Evolutionary conservation across 2,329 filamentous ascomycete species (phyloP), one percentile per base, ranked within the genome.

Genomic region (Colletotrichum karsti): DNA sequence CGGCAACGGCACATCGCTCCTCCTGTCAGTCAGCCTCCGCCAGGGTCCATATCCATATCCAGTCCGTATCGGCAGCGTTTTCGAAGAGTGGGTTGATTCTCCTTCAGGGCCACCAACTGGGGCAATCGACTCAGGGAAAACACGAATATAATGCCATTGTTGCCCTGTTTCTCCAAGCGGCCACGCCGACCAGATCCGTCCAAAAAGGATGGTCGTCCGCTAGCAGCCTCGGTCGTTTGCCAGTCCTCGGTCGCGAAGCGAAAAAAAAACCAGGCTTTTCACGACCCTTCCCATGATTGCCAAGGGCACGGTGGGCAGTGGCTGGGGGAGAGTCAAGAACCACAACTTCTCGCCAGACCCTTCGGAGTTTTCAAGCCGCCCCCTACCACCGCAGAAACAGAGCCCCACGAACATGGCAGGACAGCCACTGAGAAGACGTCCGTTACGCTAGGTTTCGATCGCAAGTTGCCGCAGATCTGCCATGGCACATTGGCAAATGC

Each of bases 331-430:
- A 59, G 48, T 58, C 53, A 65, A 53, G 44, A 24, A 62, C 65
- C 64, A 58, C 60, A 51, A 53, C 64, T 58, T 59, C 64, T 64
- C 64, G 57, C 12, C 60, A 64, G 60, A 68, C 65, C 53, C 61
- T 68, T 68, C 65, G 65, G 65, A 65, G 65, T 68, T 68, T 68
- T 68, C 65, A 58, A 65, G 30, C 60, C 46, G 65, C 54, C 65
- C 64, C 65, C 53, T 59, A 53, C 65, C 61, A 58, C 60, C 51
- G 61, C 59, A 44, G 53, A 59, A 48, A 20, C 18, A 59, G 65
- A 68, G 54, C 65, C 65, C 65, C 65, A 65, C 61, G 61, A 59
- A 46, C 60, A 44, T 22, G 61, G 44, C 30, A 44, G 46, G 26
- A 24, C 61, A 59, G 46, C 64, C 64, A 64, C 54, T 58, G 30